Base-by-base conservation (phyloP, 2,329 filamentous ascomycete species). In the Arthrobotrys entomopaga region DNA sequence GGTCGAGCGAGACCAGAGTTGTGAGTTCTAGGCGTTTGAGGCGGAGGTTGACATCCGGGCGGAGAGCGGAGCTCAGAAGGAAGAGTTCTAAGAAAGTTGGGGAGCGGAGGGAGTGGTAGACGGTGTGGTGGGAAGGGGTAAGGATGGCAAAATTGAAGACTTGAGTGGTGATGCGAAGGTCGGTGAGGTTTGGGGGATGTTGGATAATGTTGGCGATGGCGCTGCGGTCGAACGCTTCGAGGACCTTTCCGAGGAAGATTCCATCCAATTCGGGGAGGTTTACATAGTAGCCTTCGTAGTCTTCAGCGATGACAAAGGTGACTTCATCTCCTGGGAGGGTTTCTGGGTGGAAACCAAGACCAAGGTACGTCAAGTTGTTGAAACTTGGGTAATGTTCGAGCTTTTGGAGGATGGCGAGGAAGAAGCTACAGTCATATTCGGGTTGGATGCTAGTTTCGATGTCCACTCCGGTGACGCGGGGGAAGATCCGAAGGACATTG, bases 231-330 rank as follows among this genome's bases (percentile, higher is more conserved):
- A 24, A n/a, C 1, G 22, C 26, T 43, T 57, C 53, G n/a, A 57
- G 22, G 19, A 57, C 38, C 16, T 8, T 20, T 11, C 53, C 53
- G 38, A 57, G 53, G 38, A 57, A 57, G 11, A 24, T 15, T 15
- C 53, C 19, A 38, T 57, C 19, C 3, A 16, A 13, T 26, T 24
- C 8, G 3, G 15, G 13, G 16, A 54, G 24, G n/a, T 54, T 54
- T 24, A 54, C 52, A 38, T 54, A 54, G 29, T 38, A 54, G n/a
- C 29, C 26, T 19, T 54, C 52, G 15, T 11, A 54, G 26, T 54
- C 29, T 11, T 20, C 19, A 3, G 10, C 29, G 29, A 57, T n/a
- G 2, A 24, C 42, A 26, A 57, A 57, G 3, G 53, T 43, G 11
- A 57, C 13, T n/a, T 57, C 53, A 1, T 43, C 20, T 6, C 22